These are phyloP conservation scores for Saccharum officinarum DNA, from an alignment of 176 grass and related monocot species.

Conservation along the genomic window DNA sequence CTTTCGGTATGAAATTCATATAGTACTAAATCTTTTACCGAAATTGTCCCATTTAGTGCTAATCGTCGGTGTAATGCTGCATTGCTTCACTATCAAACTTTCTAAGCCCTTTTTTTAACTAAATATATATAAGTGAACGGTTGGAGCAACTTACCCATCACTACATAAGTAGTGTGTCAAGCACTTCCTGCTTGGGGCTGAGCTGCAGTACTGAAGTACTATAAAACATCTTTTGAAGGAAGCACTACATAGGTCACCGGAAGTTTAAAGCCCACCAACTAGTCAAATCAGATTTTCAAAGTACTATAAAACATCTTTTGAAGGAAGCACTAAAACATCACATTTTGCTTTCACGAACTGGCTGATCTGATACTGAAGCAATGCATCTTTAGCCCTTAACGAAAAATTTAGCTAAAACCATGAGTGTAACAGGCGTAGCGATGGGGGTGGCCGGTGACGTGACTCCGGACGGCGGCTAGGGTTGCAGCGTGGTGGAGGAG, in stretches of 20 bases:
- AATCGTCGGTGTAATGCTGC: conserved; percentile 30
- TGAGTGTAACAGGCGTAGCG: no score
- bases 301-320: background rate
- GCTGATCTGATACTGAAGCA: background rate
- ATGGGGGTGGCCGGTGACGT: no score
- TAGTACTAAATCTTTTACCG: background rate
- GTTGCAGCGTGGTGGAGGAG: no score
- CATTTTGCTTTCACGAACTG: background rate
- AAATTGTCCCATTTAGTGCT: background rate
- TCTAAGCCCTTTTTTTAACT: background rate
- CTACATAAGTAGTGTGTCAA: conserved; percentile 18
- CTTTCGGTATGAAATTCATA: background rate
- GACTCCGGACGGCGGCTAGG: no score
- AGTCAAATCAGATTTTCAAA: conserved; percentile 18
- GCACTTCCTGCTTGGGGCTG: conserved; percentile 3
- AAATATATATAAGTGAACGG: conserved; percentile 19
- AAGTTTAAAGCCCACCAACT: background rate
- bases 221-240: no score
- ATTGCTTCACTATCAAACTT: conserved; percentile 27
- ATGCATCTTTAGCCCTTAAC: background rate
- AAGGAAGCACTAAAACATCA: background rate
- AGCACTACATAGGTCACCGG: background rate
- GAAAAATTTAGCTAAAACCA: background rate
- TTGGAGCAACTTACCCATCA: conserved; percentile 42
- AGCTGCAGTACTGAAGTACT: conserved; percentile 7